A percentile compares a stretch with the other conserved stretches of the same genome.
Conservation (phyloP, 2,329 filamentous ascomycete genomes). For the Xylariaceae sp. region DNA sequence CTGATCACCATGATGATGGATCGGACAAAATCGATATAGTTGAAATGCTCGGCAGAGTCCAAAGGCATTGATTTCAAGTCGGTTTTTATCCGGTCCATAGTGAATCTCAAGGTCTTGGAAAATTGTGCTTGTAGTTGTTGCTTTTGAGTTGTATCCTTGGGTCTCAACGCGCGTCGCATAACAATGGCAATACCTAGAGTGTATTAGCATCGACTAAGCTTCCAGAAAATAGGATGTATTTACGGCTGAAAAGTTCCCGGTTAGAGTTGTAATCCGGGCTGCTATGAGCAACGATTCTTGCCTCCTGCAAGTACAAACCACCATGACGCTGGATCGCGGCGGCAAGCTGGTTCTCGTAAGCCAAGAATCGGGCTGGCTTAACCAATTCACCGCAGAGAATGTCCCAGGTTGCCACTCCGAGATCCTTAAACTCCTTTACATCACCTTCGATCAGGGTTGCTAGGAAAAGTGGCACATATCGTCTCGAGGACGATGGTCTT, state of each 20-base stretch:
- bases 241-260: constrained; percentile 44
- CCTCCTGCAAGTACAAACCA: constrained; percentile 39
- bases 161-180: constrained; percentile 46
- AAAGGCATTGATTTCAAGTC: constrained; percentile 39
- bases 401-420: constrained; percentile 41
- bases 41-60: constrained; percentile 35
- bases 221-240: constrained; percentile 7
- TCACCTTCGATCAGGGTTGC: constrained; percentile 43
- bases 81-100: constrained; percentile 51
- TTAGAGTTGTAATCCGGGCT: constrained; percentile 46
- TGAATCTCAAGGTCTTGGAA: constrained; percentile 37
- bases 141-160: constrained; percentile 30
- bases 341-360: constrained; percentile 47
- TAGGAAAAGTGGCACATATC: constrained; percentile 47
- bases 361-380: constrained; percentile 42
- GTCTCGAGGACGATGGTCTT: constrained; percentile 37
- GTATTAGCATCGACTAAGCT: background rate
- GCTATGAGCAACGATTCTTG: constrained; percentile 31
- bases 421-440: constrained; percentile 30
- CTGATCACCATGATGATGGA: constrained; percentile 50
- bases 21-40: constrained; percentile 49
- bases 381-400: constrained; percentile 51
- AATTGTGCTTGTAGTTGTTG: constrained; percentile 37
- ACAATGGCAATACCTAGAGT: constrained; percentile 34
- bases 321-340: constrained; percentile 38